These are phyloP conservation scores for Fusarium mangiferae DNA, from an alignment of 2,329 filamentous ascomycete genomes.

Conservation along the genomic window DNA sequence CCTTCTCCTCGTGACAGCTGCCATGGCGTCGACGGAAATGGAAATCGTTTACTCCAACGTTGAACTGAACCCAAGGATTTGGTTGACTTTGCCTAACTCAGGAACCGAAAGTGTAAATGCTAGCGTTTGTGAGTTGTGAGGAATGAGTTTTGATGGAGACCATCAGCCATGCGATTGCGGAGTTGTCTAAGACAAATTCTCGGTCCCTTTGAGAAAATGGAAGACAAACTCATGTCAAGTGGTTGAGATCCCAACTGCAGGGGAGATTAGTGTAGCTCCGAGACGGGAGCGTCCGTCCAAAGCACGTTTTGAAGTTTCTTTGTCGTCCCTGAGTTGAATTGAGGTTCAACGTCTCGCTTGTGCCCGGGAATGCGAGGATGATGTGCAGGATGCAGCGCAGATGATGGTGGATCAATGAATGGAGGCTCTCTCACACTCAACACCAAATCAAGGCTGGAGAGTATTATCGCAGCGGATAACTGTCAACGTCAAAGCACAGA, in stretches of 20 bases:
- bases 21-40: constrained; percentile 22
- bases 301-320: constrained; percentile 14
- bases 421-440: not conserved
- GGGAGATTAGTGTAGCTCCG: constrained; percentile 20
- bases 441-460: not conserved
- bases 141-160: constrained; percentile 1
- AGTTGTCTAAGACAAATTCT: constrained; percentile 34
- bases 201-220: not conserved
- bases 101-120: constrained; percentile 30
- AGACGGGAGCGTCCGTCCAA: constrained; percentile 17
- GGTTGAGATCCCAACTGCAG: constrained; percentile 7
- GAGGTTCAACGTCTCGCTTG: constrained; percentile 21
- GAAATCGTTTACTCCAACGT: constrained; percentile 21
- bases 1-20: constrained; percentile 47
- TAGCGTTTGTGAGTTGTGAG: constrained; percentile 11
- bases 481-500: not conserved
- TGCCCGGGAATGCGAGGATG: constrained; percentile 24
- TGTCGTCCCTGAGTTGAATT: not conserved
- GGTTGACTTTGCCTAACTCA: constrained; percentile 30
- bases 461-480: not conserved
- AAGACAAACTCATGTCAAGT: constrained; percentile 16
- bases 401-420: constrained; percentile 11
- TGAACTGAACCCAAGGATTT: constrained; percentile 18
- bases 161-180: constrained; percentile 15
- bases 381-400: constrained; percentile 23